Evolutionary conservation across 1,284 basidiomycete genomes (phyloP), one percentile per base, ranked within the genome.

Genomic region (Albatrellus sp.): DNA sequence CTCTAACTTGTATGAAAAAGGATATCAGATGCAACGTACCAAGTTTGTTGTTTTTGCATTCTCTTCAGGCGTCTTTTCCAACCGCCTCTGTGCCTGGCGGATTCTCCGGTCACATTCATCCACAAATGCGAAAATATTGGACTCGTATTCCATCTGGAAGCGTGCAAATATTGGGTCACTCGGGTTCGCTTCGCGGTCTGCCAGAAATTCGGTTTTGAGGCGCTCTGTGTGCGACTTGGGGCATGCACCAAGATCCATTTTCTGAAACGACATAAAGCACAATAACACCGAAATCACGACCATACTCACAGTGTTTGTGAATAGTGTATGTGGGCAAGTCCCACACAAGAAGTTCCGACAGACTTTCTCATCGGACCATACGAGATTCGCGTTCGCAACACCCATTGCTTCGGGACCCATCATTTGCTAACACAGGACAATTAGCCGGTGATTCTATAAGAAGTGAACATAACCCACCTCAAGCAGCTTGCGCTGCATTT

Each of bases 341-440:
- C 96, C 96, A 57, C 96, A 98, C 24, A 98, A 70, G 69, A 92
- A 98, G 68, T 98, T 97, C 58, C 90, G 77, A 75, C 96, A 98
- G n/a, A 98, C 96, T 73, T 98, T 98, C 56, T 92, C 90, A 63
- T 96, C 90, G 48, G 85, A 89, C 85, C 96, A 98, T 50, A 87
- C 81, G 50, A 98, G 71, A 65, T 97, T 92, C 53, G 86, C 81
- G 54, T 90, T 90, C 40, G 88, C 81, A 42, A 92, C 82, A 54
- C 92, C 92, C 90, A 97, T 94, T 12, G 93, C 90, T 66, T 97
- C 93, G 37, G 90, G 89, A n/a, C 91, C 91, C 91, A 96, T 94
- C 90, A 96, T 93, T 92, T 93, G 91, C 89, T 93, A 57, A 33
- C 41, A 48, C 33, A 37, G 3, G 32, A 28, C 43, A 37, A 48